Conservation (phyloP, 371 early-diverging fungal species). For the Syncephalis plumigaleata region DNA sequence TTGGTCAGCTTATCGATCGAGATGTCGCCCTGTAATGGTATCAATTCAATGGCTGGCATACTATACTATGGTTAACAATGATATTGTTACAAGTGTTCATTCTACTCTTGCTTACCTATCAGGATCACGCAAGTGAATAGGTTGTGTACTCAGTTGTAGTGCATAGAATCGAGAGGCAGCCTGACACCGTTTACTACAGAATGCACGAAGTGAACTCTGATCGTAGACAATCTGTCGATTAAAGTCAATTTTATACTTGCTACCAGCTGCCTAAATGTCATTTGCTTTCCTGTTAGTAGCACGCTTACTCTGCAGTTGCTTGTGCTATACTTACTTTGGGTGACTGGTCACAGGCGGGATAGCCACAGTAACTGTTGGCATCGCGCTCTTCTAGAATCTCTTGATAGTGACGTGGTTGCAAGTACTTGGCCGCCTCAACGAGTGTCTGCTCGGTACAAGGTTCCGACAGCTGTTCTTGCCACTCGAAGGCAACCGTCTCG, state of each 20-base stretch:
- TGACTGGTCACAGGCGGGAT: constrained; percentile 17
- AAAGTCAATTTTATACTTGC: constrained; percentile 1
- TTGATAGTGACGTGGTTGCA: constrained; percentile 12
- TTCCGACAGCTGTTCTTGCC: constrained; percentile 7
- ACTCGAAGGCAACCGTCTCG: constrained; percentile 1
- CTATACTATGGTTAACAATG: too few relatives aligned
- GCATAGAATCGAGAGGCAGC: constrained; percentile 12
- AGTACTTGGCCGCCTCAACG: constrained; percentile 3
- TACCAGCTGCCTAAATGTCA: not conserved
- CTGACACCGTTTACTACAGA: constrained; percentile 15
- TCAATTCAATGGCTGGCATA: too few relatives aligned
- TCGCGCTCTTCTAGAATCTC: constrained; percentile 20
- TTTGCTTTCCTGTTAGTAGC: not conserved
- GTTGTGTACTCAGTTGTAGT: constrained; percentile 14
- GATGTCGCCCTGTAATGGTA: too few relatives aligned
- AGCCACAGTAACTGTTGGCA: constrained; percentile 19
- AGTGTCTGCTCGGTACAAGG: not conserved
- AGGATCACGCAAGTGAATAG: constrained; percentile 11
- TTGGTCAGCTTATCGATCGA: too few relatives aligned
- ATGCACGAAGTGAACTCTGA: constrained; percentile 8
- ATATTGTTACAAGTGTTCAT: too few relatives aligned
- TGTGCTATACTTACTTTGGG: constrained; percentile 9
- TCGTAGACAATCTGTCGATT: constrained; percentile 14
- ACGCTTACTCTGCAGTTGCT: not conserved
- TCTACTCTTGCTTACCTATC: not conserved